Conservation (phyloP, 805 yeast genomes). For the Saccharomycopsis sp. region DNA sequence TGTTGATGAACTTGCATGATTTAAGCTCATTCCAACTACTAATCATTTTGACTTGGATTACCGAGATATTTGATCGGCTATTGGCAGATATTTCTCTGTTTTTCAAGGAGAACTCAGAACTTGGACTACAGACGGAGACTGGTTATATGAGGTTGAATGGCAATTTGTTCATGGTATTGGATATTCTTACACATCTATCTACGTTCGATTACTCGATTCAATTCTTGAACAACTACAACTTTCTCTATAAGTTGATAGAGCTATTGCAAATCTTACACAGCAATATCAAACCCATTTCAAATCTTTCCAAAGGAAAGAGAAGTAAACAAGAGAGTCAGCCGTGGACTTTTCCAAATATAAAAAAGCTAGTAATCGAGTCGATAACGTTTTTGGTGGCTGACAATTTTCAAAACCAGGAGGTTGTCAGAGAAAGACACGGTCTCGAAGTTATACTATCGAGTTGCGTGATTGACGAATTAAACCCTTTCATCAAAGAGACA, state of each 20-base stretch:
- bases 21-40: slow-evolving; percentile 6
- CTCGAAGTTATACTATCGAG: slow-evolving; percentile 66
- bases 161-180: slow-evolving; percentile 27
- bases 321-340: slow-evolving; percentile 22
- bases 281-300: slow-evolving; percentile 28
- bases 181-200: slow-evolving; percentile 37
- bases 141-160: not conserved
- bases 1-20: slow-evolving; percentile 28
- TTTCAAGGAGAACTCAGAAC: not conserved
- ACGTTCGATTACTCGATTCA: slow-evolving; percentile 36
- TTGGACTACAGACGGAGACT: not conserved
- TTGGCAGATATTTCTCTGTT: not conserved
- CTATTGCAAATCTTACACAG: slow-evolving; percentile 37
- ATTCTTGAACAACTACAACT: slow-evolving; percentile 36
- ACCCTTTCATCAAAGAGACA: slow-evolving; percentile 83
- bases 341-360: slow-evolving; percentile 51
- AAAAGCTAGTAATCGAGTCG: slow-evolving; percentile 60
- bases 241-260: slow-evolving; percentile 30
- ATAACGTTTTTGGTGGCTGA: slow-evolving; percentile 51
- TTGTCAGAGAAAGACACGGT: slow-evolving; percentile 57
- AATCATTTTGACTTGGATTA: slow-evolving; percentile 12
- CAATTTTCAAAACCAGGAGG: slow-evolving; percentile 56
- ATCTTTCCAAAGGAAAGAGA: slow-evolving; percentile 3
- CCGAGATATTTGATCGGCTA: slow-evolving; percentile 2
- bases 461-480: slow-evolving; percentile 80